A percentile compares a stretch with the other conserved stretches of the same genome.
phyloP scores from a whole-genome alignment of 768 basidiomycete species.

The Podaxis rugospora region DNA sequence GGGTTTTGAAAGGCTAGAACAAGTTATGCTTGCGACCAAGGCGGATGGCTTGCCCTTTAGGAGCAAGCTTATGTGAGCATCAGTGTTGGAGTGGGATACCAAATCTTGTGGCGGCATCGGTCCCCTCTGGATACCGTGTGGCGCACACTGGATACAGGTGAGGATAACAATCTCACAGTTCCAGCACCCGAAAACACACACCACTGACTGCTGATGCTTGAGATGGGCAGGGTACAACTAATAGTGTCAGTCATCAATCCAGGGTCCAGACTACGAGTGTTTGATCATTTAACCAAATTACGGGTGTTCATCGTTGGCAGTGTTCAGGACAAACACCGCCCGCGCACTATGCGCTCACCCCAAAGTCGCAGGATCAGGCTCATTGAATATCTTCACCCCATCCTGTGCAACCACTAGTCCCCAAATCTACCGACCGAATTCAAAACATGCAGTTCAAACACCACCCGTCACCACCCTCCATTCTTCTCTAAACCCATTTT shows the following conservation, averaged over 20 bases:
- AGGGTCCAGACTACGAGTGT: neutral
- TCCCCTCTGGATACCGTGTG: neutral
- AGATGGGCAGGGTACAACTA: neutral
- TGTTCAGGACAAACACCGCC: no score
- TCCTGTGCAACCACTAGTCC: neutral
- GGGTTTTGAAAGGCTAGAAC: neutral
- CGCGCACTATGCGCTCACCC: no score
- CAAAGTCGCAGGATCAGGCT: no score
- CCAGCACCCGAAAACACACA: neutral
- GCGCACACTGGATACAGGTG: neutral
- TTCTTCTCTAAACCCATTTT: neutral
- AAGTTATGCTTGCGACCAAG: neutral
- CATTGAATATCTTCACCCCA: no score
- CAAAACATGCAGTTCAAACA: no score
- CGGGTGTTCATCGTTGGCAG: no score
- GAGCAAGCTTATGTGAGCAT: neutral
- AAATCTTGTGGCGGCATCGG: neutral
- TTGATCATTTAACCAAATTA: neutral
- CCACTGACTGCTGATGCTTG: neutral
- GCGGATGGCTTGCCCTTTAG: neutral
- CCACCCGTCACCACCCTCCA: neutral
- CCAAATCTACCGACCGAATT: neutral
- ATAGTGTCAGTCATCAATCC: neutral
- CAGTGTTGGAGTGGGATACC: neutral
- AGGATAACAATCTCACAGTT: neutral